Evolutionary conservation across 257 asterid species (phyloP), one percentile per base, ranked within the genome.

Genomic region (Voacanga thouarsii): DNA sequence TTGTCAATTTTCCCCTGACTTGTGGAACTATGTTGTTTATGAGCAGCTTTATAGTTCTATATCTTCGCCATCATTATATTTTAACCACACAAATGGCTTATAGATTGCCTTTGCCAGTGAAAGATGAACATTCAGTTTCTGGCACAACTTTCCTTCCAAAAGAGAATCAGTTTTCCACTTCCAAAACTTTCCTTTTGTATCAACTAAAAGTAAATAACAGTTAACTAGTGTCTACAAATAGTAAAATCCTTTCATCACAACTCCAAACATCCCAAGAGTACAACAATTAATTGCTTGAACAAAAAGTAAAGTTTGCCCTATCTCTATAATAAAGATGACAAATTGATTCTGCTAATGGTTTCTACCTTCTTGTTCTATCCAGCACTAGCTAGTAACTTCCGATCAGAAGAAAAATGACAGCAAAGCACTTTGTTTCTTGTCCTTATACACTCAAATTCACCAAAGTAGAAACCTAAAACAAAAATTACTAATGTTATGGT

Each of bases 381-480:
- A 60, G 94, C 99, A 89, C 96, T 95, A 74, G 98, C 99, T 76
- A 95, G 85, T 77, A 93, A 71, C 88, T 95, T 95, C 81, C 99
- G 98, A 88, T 95, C 99, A 12, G 97, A 93, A 74, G 99, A 95
- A 82, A 95, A 95, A 89, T 95, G 97, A 84, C 98, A 93, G 84
- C 97, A 89, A 26, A 97, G 89, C 83, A 95, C 97, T 88, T 90
- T 95, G 83, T 89, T 91, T 80, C 94, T 93, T 80, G 98, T 90
- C 81, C 97, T 86, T 79, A 91, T 87, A 84, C 97, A 94, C 77
- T 95, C 97, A 87, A 94, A 92, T 83, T 92, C 98, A 44, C 89
- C 97, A 78, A 94, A 94, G 74, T 90, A 79, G 82, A 84, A 84
- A 50, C 90, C 90, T 87, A 83, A 84, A 47, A 75, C 26, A 69